These are phyloP conservation scores for Lizonia empirigonia DNA, from an alignment of 2,329 filamentous ascomycete genomes.

Conservation along the genomic window DNA sequence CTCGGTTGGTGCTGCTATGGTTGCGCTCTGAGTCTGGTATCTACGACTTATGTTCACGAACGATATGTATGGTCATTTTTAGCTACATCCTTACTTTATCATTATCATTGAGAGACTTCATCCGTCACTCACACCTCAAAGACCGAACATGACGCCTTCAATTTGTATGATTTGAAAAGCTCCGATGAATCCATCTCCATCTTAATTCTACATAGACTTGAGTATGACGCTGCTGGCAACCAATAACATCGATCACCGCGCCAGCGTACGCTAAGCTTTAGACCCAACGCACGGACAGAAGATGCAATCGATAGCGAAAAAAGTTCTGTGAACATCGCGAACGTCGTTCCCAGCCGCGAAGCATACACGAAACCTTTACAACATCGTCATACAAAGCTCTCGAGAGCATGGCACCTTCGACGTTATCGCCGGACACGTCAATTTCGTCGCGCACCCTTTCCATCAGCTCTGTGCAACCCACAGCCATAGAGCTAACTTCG, in stretches of 20 bases:
- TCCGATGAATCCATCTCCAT: too few species aligned
- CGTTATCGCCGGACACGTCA: constrained; percentile 46
- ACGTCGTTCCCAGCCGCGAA: neutral
- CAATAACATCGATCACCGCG: neutral
- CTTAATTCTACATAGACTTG: neutral
- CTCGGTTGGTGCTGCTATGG: constrained; percentile 47
- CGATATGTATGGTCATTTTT: neutral
- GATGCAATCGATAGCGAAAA: constrained; percentile 12
- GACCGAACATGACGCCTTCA: too few species aligned
- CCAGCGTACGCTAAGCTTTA: neutral
- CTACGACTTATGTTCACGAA: constrained; percentile 3
- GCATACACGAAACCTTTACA: neutral
- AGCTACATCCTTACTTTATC: too few species aligned
- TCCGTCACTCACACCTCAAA: too few species aligned
- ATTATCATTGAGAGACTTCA: too few species aligned
- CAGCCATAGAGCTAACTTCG: constrained; percentile 41
- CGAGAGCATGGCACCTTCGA: constrained; percentile 40
- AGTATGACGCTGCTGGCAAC: neutral
- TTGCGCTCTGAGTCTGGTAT: constrained; percentile 38
- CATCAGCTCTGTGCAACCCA: constrained; percentile 42
- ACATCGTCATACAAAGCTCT: neutral
- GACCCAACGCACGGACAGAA: neutral
- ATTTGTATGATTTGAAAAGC: too few species aligned
- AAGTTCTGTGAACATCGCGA: constrained; percentile 3
- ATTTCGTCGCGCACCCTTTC: constrained; percentile 51